Conservation (phyloP, 495 filamentous ascomycete genomes). For the Penicillium bialowiezense region DNA sequence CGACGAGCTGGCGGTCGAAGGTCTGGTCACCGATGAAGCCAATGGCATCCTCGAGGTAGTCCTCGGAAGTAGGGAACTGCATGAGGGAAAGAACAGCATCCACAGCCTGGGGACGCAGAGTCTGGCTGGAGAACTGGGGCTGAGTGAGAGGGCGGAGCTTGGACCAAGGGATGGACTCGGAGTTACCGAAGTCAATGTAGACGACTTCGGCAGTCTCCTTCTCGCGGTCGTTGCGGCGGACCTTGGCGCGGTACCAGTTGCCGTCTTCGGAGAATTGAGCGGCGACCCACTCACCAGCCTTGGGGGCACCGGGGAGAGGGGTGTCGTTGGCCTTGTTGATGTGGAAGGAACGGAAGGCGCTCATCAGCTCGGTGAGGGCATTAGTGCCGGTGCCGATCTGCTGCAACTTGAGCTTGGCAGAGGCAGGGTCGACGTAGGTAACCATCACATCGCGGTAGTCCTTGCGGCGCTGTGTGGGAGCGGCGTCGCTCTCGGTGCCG, state of each 20-base stretch:
- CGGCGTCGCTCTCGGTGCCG: slow-evolving; percentile 47
- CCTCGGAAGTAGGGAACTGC: slow-evolving; percentile 72
- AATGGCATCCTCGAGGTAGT: slow-evolving; percentile 80
- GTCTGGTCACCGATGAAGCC: slow-evolving; percentile 66
- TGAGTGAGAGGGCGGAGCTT: slow-evolving; percentile 73
- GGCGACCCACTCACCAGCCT: slow-evolving; percentile 85
- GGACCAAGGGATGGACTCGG: slow-evolving; percentile 80
- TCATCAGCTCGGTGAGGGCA: slow-evolving; percentile 82
- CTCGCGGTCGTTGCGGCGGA: slow-evolving; percentile 88
- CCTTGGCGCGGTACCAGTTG: slow-evolving; percentile 90
- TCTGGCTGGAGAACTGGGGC: slow-evolving; percentile 72
- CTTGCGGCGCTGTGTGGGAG: slow-evolving; percentile 51
- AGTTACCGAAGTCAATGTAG: slow-evolving; percentile 97
- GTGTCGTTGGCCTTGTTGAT: slow-evolving; percentile 68
- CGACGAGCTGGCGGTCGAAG: slow-evolving; percentile 70
- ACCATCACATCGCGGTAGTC: slow-evolving; percentile 93
- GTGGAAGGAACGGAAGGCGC: slow-evolving; percentile 83
- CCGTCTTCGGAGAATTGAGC: slow-evolving; percentile 84
- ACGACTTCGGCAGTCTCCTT: slow-evolving; percentile 83
- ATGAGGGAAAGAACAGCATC: slow-evolving; percentile 87
- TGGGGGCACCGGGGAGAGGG: slow-evolving; percentile 71
- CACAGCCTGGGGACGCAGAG: slow-evolving; percentile 79
- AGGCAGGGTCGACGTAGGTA: slow-evolving; percentile 76
- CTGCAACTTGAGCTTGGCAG: slow-evolving; percentile 80
- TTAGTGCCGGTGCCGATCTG: slow-evolving; percentile 78